Percentiles rank a stretch among this genome's conserved stretches.
phyloP scores from a whole-genome alignment of 176 grass and related monocot genomes.

The Ensete ventricosum region DNA sequence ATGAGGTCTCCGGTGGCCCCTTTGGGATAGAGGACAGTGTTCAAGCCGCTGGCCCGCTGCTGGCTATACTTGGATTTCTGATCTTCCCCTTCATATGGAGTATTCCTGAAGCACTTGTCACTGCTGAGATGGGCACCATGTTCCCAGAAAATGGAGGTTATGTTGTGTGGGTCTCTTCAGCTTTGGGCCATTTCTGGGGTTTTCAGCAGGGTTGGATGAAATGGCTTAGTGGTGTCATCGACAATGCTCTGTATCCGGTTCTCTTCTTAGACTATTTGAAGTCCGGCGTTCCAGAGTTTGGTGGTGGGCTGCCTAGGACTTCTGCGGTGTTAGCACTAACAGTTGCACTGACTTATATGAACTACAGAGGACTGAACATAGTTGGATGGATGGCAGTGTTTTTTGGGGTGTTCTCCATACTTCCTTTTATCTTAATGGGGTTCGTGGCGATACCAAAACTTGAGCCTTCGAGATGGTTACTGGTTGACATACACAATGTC shows the following conservation, averaged over 20 bases:
- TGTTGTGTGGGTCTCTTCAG: slow-evolving; percentile 56
- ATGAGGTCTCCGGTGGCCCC: slow-evolving; percentile 65
- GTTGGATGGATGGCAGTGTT: slow-evolving; percentile 61
- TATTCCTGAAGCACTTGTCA: slow-evolving; percentile 67
- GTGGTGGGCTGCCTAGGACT: slow-evolving; percentile 21
- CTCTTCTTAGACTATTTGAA: slow-evolving; percentile 58
- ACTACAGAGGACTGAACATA: slow-evolving; percentile 47
- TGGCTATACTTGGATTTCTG: slow-evolving; percentile 48
- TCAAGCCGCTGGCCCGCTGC: slow-evolving; percentile 43
- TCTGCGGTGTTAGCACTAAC: slow-evolving; percentile 40
- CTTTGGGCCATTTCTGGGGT: slow-evolving; percentile 61
- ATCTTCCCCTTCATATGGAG: slow-evolving; percentile 79
- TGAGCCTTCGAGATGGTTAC: slow-evolving; percentile 29
- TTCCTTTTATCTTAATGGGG: slow-evolving; percentile 33
- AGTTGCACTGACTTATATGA: slow-evolving; percentile 39
- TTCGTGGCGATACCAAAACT: slow-evolving; percentile 21
- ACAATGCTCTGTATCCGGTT: slow-evolving; percentile 58
- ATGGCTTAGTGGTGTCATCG: slow-evolving; percentile 48
- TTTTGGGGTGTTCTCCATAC: slow-evolving; percentile 41
- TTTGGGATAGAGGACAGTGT: slow-evolving; percentile 65
- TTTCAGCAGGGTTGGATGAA: slow-evolving; percentile 69
- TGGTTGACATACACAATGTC: slow-evolving; percentile 17
- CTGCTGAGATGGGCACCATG: slow-evolving; percentile 60
- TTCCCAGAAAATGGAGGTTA: slow-evolving; percentile 70
- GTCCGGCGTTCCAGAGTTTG: slow-evolving; percentile 33